Base-by-base conservation (phyloP, 768 basidiomycete species). In the Gautieria morchelliformis region DNA sequence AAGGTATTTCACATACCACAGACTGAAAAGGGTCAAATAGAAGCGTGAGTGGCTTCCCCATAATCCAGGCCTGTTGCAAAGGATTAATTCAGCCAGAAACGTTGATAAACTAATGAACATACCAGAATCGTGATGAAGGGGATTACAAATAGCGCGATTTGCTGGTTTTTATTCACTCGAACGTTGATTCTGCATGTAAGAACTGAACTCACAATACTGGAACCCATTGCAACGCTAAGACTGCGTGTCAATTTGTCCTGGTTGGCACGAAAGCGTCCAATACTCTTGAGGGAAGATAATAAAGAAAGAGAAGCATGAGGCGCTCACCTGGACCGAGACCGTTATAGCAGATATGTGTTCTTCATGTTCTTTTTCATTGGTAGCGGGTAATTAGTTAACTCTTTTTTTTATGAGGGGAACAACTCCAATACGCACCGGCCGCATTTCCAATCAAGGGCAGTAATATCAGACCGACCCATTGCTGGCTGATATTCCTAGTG, bases 391-490 rank as follows among this genome's bases (percentile, higher is more conserved):
- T 14, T 35, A 17, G 30, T 22, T 47, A 6, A 27, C 3, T 27
- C 5, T 27, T 27, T 27, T 27, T 27, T 27, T 27, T 3, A 27
- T 27, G 15, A 48, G 12, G 53, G 30, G 35, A 32, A 24, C 49
- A 20, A 35, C n/a, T 20, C 4, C 57, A 44, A 47, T 17, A 65
- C 73, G 30, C 56, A 86, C 88, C 88, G 56, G 89, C 91, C 6
- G 90, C 87, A 66, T 92, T 93, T 19, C 90, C 90, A 14, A 93
- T 93, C 37, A 96, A 92, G 6, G 95, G 95, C 8, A 98, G 78
- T 14, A 98, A 74, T 62, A 98, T 91, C 37, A 96, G 70, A 12
- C 89, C 93, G 60, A 96, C 85, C 66, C 93, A 98, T 67, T 88
- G 89, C 60, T 81, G 79, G 59, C 74, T 80, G 55, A 98, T 85